These are phyloP conservation scores for Aureobasidium leucospermi DNA, from an alignment of 2,329 filamentous ascomycete genomes.

Conservation along the genomic window DNA sequence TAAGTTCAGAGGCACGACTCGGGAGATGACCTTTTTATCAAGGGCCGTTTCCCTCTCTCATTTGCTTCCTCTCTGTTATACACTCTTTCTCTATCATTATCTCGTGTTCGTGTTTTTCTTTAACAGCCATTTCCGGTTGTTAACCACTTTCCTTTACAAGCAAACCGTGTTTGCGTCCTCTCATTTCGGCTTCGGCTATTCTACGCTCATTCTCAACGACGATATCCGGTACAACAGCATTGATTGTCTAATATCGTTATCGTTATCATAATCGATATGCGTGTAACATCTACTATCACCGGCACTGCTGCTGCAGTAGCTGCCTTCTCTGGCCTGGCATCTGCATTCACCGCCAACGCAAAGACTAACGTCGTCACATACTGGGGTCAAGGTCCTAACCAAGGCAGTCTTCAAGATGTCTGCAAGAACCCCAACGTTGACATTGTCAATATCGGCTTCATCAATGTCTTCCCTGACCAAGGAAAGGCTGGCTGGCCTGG, in stretches of 20 bases:
- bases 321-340: constrained; percentile 28
- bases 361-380: constrained; percentile 47
- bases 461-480: constrained; percentile 47
- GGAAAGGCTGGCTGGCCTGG: constrained; percentile 40
- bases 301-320: constrained; percentile 28
- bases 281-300: constrained; percentile 23
- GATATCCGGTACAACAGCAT: constrained; percentile 12
- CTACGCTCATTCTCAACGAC: constrained; percentile 27
- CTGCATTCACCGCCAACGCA: constrained; percentile 34
- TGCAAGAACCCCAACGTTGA: constrained; percentile 47
- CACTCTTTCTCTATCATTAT: background rate
- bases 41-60: constrained; percentile 13
- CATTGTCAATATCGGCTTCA: constrained; percentile 50
- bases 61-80: background rate
- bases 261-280: constrained; percentile 31
- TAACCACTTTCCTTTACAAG: constrained; percentile 12
- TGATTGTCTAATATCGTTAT: constrained; percentile 12
- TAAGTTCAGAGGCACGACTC: constrained; percentile 3
- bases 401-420: constrained; percentile 42
- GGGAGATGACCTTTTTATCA: constrained; percentile 11
- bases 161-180: constrained; percentile 45
- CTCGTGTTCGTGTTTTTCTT: background rate
- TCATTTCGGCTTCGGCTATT: constrained; percentile 40
- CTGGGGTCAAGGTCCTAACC: constrained; percentile 45
- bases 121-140: constrained; percentile 9